A percentile compares a stretch with the other conserved stretches of the same genome.
Conservation (phyloP, 352 stramenopile species). For the Pythium utonaiense region DNA sequence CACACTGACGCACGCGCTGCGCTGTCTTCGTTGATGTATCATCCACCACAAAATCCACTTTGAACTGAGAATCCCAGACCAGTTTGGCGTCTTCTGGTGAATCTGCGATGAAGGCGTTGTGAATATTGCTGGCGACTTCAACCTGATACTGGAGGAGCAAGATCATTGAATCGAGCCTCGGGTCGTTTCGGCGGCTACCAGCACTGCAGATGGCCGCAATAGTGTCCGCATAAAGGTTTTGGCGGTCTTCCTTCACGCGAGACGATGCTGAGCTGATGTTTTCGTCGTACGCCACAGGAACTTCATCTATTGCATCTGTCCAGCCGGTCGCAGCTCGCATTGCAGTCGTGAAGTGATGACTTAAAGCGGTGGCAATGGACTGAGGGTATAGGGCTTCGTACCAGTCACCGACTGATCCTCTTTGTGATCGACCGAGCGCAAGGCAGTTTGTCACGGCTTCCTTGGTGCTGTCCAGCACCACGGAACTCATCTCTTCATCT, state of each 20-base stretch:
- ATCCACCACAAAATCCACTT: constrained; percentile 21
- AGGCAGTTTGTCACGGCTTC: constrained; percentile 14
- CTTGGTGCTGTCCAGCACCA: constrained; percentile 40
- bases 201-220: background rate
- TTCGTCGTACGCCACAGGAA: background rate
- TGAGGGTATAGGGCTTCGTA: constrained; percentile 27
- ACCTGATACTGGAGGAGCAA: constrained; percentile 7
- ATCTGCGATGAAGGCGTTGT: background rate
- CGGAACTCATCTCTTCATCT: constrained; percentile 51
- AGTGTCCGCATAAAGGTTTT: background rate
- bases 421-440: background rate
- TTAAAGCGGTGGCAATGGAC: constrained; percentile 24
- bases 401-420: background rate
- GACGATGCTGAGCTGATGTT: background rate
- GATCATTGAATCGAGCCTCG: constrained; percentile 11
- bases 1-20: constrained; percentile 2
- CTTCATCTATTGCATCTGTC: background rate
- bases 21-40: constrained; percentile 8
- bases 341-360: constrained; percentile 33
- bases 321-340: constrained; percentile 12
- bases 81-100: background rate
- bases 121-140: constrained; percentile 9
- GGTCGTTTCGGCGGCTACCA: background rate
- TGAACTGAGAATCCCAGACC: constrained; percentile 14
- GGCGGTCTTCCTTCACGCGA: background rate